Conservation (phyloP, 139 green algal genomes). For the Nannochloris sp. region DNA sequence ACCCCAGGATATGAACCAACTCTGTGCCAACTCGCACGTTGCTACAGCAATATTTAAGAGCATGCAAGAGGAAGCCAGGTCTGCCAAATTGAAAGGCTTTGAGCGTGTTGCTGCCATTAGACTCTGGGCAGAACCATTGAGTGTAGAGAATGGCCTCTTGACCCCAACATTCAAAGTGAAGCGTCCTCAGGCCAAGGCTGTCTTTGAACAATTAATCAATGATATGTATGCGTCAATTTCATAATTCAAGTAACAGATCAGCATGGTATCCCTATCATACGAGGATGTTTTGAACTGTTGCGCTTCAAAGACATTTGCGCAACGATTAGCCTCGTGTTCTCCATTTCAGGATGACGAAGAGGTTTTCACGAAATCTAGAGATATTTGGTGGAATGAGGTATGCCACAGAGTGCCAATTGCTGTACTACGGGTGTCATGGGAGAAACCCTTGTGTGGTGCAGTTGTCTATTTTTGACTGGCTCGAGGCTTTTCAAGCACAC, state of each 20-base stretch:
- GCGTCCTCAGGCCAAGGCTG: conserved; percentile 51
- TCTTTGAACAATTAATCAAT: conserved; percentile 40
- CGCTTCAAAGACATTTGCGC: conserved; percentile 34
- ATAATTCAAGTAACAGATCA: not conserved
- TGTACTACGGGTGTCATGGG: not conserved
- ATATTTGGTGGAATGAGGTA: conserved; percentile 61
- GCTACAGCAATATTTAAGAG: conserved; percentile 49
- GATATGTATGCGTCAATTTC: conserved; percentile 38
- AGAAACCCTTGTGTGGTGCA: not conserved
- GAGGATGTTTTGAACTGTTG: conserved; percentile 23
- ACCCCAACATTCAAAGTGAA: conserved; percentile 92
- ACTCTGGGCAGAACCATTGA: conserved; percentile 73
- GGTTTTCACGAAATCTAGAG: conserved; percentile 29
- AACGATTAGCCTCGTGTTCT: conserved; percentile 20
- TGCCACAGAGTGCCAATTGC: not conserved
- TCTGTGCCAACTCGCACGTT: conserved; percentile 34
- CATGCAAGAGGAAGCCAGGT: conserved; percentile 72
- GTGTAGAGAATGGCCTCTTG: conserved; percentile 78
- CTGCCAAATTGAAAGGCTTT: conserved; percentile 75
- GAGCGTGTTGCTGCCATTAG: conserved; percentile 71
- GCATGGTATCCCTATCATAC: not conserved
- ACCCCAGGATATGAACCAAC: conserved; percentile 10
- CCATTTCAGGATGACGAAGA: conserved; percentile 30
- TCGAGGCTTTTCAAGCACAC: conserved; percentile 81
- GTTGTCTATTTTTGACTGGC: conserved; percentile 56